Percentiles rank a stretch among this genome's conserved stretches.
Evolutionary conservation across 768 basidiomycete species (phyloP).

Genomic region (Serendipita sp.): DNA sequence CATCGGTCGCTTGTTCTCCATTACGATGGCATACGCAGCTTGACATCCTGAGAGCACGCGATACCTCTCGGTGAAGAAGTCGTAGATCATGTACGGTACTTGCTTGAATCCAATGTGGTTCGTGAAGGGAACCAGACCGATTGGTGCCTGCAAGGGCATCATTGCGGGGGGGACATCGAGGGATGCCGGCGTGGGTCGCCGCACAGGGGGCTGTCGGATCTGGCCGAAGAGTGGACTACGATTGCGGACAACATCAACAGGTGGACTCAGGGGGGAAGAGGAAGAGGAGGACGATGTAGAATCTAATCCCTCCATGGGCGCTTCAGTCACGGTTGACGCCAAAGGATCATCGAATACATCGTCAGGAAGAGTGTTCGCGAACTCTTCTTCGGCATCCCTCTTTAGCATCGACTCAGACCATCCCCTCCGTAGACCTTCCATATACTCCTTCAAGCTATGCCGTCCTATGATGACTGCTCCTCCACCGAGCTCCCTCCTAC

Average conservation of each 20-base stretch:
- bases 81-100: constrained; percentile 80
- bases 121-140: constrained; percentile 59
- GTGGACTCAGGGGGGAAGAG: constrained; percentile 14
- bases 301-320: constrained; percentile 14
- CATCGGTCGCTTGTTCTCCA: constrained; percentile 45
- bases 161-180: constrained; percentile 34
- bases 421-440: constrained; percentile 70
- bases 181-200: constrained; percentile 13
- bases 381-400: constrained; percentile 51
- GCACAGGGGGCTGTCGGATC: constrained; percentile 11
- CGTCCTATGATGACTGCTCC: constrained; percentile 78
- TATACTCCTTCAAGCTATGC: constrained; percentile 86
- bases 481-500: constrained; percentile 52
- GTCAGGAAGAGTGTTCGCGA: constrained; percentile 48
- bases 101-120: constrained; percentile 69
- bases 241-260: constrained; percentile 7
- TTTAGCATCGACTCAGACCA: constrained; percentile 62
- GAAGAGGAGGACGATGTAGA: constrained; percentile 23
- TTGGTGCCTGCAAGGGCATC: constrained; percentile 61
- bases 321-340: constrained; percentile 17
- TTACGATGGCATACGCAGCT: constrained; percentile 60
- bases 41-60: constrained; percentile 71
- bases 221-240: not conserved
- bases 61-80: constrained; percentile 77
- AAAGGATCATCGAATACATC: constrained; percentile 68